A percentile compares a stretch with the other conserved stretches of the same genome.
phyloP scores from a whole-genome alignment of 169 alveolate genomes.

The Plasmodium chabaudi region DNA sequence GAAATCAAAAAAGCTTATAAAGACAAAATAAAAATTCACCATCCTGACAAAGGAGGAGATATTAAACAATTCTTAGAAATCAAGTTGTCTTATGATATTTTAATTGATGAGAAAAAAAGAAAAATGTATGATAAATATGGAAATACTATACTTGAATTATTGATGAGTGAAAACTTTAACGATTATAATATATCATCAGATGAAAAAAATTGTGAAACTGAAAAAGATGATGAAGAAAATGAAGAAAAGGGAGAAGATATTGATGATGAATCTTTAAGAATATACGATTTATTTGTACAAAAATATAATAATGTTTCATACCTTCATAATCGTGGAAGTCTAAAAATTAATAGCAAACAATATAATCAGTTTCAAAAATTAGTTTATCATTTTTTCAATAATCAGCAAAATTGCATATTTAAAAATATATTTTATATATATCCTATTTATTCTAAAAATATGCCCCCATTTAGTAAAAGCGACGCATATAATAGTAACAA shows the following conservation, averaged over 20 bases:
- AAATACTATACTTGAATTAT: conserved; percentile 61
- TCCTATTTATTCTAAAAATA: conserved; percentile 40
- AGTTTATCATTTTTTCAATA: conserved; percentile 42
- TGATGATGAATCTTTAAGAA: conserved; percentile 24
- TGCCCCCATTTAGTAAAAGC: conserved; percentile 13
- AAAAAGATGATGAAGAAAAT: conserved; percentile 18
- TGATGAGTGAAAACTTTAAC: conserved; percentile 51
- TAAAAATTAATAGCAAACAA: conserved; percentile 52
- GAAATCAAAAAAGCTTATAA: conserved; percentile 70
- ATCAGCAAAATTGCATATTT: conserved; percentile 31
- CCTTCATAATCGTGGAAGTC: conserved; percentile 32
- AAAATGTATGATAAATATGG: conserved; percentile 76
- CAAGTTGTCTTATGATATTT: conserved; percentile 57
- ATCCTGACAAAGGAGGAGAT: conserved; percentile 75
- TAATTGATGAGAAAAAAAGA: conserved; percentile 61
- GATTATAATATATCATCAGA: conserved; percentile 64
- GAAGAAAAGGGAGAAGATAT: conserved; percentile 41
- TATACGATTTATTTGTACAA: conserved; percentile 56
- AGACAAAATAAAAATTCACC: conserved; percentile 63
- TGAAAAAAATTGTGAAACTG: conserved; percentile 41
- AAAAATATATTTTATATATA: conserved; percentile 48
- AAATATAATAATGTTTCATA: conserved; percentile 59
- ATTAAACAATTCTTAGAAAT: conserved; percentile 54
- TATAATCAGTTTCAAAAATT: conserved; percentile 64
- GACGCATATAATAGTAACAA: background rate